A percentile compares a stretch with the other conserved stretches of the same genome.
phyloP scores from a whole-genome alignment of 2,329 filamentous ascomycete genomes.

The Colletotrichum chlorophyti region DNA sequence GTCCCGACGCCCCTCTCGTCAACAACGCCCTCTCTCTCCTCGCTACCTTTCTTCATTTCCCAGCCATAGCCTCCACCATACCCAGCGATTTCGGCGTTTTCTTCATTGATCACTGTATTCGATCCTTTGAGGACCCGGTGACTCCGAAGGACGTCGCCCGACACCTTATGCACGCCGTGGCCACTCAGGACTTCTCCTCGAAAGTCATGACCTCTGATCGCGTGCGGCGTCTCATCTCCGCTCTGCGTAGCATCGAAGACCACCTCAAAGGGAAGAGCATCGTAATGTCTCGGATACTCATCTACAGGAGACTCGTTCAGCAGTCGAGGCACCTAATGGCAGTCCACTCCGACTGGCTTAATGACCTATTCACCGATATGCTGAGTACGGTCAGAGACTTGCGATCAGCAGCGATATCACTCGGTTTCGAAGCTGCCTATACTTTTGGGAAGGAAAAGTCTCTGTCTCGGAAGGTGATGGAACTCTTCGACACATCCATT shows the following conservation, averaged over 20 bases:
- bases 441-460: constrained; percentile 72
- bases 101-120: constrained; percentile 81
- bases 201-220: constrained; percentile 78
- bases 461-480: constrained; percentile 70
- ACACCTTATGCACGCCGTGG: constrained; percentile 81
- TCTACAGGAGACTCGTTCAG: constrained; percentile 79
- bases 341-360: constrained; percentile 77
- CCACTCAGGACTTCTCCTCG: constrained; percentile 77
- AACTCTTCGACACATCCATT: constrained; percentile 65
- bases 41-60: constrained; percentile 77
- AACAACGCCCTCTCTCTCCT: constrained; percentile 82
- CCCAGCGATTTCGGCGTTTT: constrained; percentile 81
- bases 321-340: constrained; percentile 77
- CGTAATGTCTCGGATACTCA: constrained; percentile 75
- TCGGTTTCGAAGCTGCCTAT: constrained; percentile 76
- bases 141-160: constrained; percentile 80
- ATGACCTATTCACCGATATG: constrained; percentile 82
- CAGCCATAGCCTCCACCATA: constrained; percentile 72
- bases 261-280: constrained; percentile 83
- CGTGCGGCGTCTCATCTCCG: constrained; percentile 72
- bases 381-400: constrained; percentile 81
- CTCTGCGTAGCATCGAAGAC: constrained; percentile 75
- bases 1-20: constrained; percentile 71
- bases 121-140: constrained; percentile 70
- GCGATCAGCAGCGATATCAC: constrained; percentile 73